Base-by-base conservation (phyloP, 352 stramenopile species). In the Plasmopara halstedii region DNA sequence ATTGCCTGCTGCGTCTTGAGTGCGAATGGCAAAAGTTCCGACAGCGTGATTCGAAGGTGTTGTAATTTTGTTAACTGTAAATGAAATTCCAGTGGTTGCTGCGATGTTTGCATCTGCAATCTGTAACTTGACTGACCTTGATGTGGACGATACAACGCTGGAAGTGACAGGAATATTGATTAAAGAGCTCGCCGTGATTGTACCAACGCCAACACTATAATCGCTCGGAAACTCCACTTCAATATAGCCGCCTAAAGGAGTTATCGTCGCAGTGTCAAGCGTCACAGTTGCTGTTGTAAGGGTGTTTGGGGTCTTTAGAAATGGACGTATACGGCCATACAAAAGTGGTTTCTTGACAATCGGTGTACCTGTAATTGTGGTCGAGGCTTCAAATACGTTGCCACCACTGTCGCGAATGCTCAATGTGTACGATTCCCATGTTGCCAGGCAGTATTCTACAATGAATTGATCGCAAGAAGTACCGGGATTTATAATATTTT, bases 271-370 rank as follows among this genome's bases (percentile, higher is more conserved):
- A 0, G 69, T 72, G 14, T 69, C 65, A 9, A 88, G 47, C 7
- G 50, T 53, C 17, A 88, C 40, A 6, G 56, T 73, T 15, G 54
- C 65, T 2, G 54, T 46, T 10, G 73, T 85, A 0, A 52, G n/a
- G 4, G 50, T 75, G 8, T 64, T 48, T 2, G 66, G 69, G 2
- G 47, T 26, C 38, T 70, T 78, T 14, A 67, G 20, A 7, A 68
- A 32, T 0, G 71, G 72, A 6, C 71, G 68, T 13, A 88, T 67
- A 26, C 69, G 68, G 0, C 56, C 76, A 42, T 69, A 83, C 0
- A 33, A 13, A 5, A 88, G 54, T 13, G 60, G 62, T 38, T 79
- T 83, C 53, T 85, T 85, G n/a, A 85, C 56, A 46, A 88, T 82
- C 19, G 62, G 65, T 2, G 69, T 79, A 2, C 73, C 76, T 6